A percentile compares a stretch with the other conserved stretches of the same genome.
Conservation (phyloP, 805 yeast genomes). For the Starmerella khaoyaiensis region DNA sequence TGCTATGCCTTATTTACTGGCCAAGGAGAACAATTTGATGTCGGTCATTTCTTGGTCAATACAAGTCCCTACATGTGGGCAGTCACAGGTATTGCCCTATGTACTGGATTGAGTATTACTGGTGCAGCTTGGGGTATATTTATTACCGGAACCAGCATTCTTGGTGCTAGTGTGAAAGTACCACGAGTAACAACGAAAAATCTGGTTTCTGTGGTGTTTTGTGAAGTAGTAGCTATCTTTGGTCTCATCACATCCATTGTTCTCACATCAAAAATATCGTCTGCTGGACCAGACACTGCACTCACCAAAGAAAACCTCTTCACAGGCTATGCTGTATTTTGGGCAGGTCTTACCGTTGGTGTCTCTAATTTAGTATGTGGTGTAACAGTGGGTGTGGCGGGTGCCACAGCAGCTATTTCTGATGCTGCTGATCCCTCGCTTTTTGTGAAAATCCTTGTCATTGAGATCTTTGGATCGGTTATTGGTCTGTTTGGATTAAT, state of each 20-base stretch:
- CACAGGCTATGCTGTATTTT: constrained; percentile 88
- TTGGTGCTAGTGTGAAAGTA: constrained; percentile 97
- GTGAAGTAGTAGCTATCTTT: constrained; percentile 98
- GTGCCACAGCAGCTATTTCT: constrained; percentile 95
- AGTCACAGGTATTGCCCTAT: constrained; percentile 68
- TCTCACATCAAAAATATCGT: constrained; percentile 72
- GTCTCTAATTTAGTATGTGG: constrained; percentile 89
- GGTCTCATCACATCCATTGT: constrained; percentile 97
- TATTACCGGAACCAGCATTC: constrained; percentile 81
- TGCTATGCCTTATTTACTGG: constrained; percentile 57
- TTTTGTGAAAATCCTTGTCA: constrained; percentile 89
- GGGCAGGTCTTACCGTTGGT: constrained; percentile 98
- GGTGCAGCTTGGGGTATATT: constrained; percentile 99
- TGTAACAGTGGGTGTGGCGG: constrained; percentile 92
- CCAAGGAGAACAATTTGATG: constrained; percentile 80
- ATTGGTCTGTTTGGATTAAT: constrained; percentile 94
- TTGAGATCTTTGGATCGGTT: constrained; percentile 94
- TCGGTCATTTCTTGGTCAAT: constrained; percentile 72
- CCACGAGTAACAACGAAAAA: constrained; percentile 97
- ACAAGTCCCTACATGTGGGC: constrained; percentile 98
- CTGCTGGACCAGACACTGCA: constrained; percentile 47
- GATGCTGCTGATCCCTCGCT: constrained; percentile 95
- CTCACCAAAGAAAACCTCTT: constrained; percentile 74
- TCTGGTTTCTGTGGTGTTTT: constrained; percentile 89
- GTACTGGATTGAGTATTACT: constrained; percentile 87